Evolutionary conservation across 2,329 filamentous ascomycete genomes (phyloP).

Genomic region (Phaeoacremonium minimum): DNA sequence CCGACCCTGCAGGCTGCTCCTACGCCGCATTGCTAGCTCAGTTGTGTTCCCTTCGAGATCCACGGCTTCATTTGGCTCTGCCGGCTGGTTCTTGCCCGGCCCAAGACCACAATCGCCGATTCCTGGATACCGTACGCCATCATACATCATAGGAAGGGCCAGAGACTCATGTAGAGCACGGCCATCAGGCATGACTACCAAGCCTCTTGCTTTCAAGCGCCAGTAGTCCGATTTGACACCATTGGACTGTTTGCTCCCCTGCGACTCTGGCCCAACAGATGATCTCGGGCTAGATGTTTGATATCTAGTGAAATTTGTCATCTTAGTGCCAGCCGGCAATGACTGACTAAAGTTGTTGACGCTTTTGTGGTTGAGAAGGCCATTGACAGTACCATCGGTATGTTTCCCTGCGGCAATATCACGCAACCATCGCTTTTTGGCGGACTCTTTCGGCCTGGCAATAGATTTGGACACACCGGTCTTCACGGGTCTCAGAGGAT

Average conservation of each 20-base stretch:
- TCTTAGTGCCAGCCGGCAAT: slow-evolving; percentile 3
- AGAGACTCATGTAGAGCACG: slow-evolving; percentile 38
- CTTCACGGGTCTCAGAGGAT: slow-evolving; percentile 9
- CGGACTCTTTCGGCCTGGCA: slow-evolving; percentile 7
- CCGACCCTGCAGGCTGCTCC: slow-evolving; percentile 10
- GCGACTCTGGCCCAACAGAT: slow-evolving; percentile 7
- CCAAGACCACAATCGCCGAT: slow-evolving; percentile 30
- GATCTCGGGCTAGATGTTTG: slow-evolving; percentile 10
- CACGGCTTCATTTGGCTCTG: too few relatives aligned
- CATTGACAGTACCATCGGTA: slow-evolving; percentile 9
- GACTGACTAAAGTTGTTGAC: slow-evolving; percentile 9
- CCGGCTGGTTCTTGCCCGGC: slow-evolving; percentile 2
- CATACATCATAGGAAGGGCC: slow-evolving; percentile 38
- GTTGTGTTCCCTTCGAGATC: too few relatives aligned
- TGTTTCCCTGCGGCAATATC: slow-evolving; percentile 9
- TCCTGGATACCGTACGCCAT: slow-evolving; percentile 32
- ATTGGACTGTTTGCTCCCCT: slow-evolving; percentile 5
- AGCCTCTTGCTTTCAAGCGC: slow-evolving; percentile 7
- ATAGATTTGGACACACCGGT: slow-evolving; percentile 5
- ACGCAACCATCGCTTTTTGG: slow-evolving; percentile 8
- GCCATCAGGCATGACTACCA: slow-evolving; percentile 9
- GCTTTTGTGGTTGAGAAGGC: too few relatives aligned
- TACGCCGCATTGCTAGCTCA: slow-evolving; percentile 2
- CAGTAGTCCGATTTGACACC: slow-evolving; percentile 11
- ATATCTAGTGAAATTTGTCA: slow-evolving; percentile 10